A percentile compares a stretch with the other conserved stretches of the same genome.
Conservation (phyloP, 2,329 filamentous ascomycete genomes). For the Colletotrichum eleusines region DNA sequence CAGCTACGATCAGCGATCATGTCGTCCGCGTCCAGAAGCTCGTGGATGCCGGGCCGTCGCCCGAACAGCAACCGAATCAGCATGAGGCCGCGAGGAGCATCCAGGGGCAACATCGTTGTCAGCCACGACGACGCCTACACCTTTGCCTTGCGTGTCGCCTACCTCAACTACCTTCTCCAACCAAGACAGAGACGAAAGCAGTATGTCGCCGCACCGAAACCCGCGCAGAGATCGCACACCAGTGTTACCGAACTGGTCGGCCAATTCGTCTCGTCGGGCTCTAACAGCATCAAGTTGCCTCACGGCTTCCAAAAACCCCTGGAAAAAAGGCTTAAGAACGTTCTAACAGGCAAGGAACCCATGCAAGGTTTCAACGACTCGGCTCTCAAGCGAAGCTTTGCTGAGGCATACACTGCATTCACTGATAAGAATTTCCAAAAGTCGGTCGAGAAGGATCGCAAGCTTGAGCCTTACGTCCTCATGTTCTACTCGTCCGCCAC, state of each 20-base stretch:
- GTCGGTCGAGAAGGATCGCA: conserved; percentile 92
- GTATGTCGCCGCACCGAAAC: conserved; percentile 78
- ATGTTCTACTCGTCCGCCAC: conserved; percentile 97
- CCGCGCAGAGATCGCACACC: conserved; percentile 72
- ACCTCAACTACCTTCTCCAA: conserved; percentile 92
- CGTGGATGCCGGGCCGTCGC: conserved; percentile 60
- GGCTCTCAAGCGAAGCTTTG: conserved; percentile 93
- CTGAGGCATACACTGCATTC: conserved; percentile 92
- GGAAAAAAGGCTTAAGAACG: conserved; percentile 81
- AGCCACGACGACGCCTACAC: conserved; percentile 87
- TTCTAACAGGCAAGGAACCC: conserved; percentile 84
- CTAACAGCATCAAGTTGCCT: conserved; percentile 67
- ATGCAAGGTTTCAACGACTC: conserved; percentile 91
- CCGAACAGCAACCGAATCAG: conserved; percentile 58
- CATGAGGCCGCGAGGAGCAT: conserved; percentile 58
- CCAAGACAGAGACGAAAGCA: conserved; percentile 91
- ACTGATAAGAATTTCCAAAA: conserved; percentile 90
- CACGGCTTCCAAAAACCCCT: conserved; percentile 65
- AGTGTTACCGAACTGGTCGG: conserved; percentile 89
- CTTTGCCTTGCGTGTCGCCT: conserved; percentile 90
- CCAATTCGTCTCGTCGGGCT: conserved; percentile 75
- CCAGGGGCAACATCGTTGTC: conserved; percentile 58
- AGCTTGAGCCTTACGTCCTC: conserved; percentile 90
- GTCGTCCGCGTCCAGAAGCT: conserved; percentile 65
- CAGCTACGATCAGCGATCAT: conserved; percentile 54